These are phyloP conservation scores for Uromyces viciae-fabae DNA, from an alignment of 1,284 basidiomycete species.

Conservation along the genomic window DNA sequence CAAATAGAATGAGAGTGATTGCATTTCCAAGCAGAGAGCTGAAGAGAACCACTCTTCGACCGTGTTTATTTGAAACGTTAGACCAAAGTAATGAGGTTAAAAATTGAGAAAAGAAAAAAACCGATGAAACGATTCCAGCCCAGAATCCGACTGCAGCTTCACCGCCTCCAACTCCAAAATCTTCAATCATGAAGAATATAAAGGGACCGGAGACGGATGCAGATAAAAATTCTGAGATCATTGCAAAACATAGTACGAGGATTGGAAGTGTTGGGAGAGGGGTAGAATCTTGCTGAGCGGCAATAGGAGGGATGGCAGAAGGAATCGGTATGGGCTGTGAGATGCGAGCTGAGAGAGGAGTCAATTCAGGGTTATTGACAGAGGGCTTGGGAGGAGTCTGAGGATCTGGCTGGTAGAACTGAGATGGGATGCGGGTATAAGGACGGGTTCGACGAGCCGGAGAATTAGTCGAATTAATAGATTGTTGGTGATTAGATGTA, in stretches of 20 bases:
- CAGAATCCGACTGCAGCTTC: constrained; percentile 77
- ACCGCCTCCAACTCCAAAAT: constrained; percentile 62
- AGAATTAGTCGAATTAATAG: too few species aligned
- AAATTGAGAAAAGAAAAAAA: constrained; percentile 64
- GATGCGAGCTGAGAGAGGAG: constrained; percentile 15
- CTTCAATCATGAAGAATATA: constrained; percentile 85
- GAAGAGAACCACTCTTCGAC: constrained; percentile 76
- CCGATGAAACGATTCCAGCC: constrained; percentile 64
- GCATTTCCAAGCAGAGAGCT: constrained; percentile 79
- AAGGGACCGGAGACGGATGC: constrained; percentile 87
- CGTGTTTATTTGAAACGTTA: constrained; percentile 85
- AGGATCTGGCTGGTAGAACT: constrained; percentile 10
- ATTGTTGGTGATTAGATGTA: too few species aligned
- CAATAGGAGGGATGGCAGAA: constrained; percentile 68
- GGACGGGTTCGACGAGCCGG: constrained; percentile 9
- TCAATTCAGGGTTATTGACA: neutral
- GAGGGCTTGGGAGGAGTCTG: neutral
- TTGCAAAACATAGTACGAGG: constrained; percentile 81
- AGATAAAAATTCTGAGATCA: constrained; percentile 86
- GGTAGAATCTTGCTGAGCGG: constrained; percentile 60
- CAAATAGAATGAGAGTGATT: constrained; percentile 73
- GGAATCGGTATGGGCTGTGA: constrained; percentile 60
- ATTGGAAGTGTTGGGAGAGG: constrained; percentile 82
- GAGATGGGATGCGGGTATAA: neutral
- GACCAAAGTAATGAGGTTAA: constrained; percentile 89